Evolutionary conservation across 2,329 filamentous ascomycete species (phyloP), one percentile per base, ranked within the genome.

Genomic region (Cordyceps cateniannulata): DNA sequence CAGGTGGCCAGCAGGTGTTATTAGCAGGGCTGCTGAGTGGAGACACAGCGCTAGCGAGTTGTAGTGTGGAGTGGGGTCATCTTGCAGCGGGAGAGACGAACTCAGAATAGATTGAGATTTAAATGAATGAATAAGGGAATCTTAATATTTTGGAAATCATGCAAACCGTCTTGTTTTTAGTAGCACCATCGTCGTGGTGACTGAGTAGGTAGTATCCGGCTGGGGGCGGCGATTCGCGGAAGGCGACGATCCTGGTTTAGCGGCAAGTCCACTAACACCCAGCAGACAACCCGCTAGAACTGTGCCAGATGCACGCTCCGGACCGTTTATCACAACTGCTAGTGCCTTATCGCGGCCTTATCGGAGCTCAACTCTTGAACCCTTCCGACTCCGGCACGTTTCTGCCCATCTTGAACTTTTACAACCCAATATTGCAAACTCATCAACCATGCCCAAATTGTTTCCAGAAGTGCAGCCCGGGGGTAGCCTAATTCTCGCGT

Each of bases 401-500:
- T 60, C 42, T 54, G 42, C 42, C 58, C 58, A 48, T 60, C 44
- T 42, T 49, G 38, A 49, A 29, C 50, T 42, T 27, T 48, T 42
- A 27, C 50, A 60, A 54, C 50, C 57, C 40, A 53, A 60, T 55
- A 57, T 56, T 35, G 20, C 12, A 18, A 52, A 18, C 25, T 12
- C 38, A 48, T 38, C 40, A 62, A 64, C 49, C 63, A 73, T 76
- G 71, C 69, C 71, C 44, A 74, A 73, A 55, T 72, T 82, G 55
- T 97, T 90, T 70, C 91, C 93, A 61, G 81, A 88, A 65, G 85
- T 98, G 29, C 87, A 97, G 75, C 90, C 91, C 61, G 93, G 93
- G 56, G 95, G 93, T 62, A 98, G 93, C 63, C 78, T 99, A 66
- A 95, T 99, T 65, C 79, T 99, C 57, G 95, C 95, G 71, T 99